These are phyloP conservation scores for Lentinus tigrinus DNA, from an alignment of 768 basidiomycete species.

Conservation along the genomic window DNA sequence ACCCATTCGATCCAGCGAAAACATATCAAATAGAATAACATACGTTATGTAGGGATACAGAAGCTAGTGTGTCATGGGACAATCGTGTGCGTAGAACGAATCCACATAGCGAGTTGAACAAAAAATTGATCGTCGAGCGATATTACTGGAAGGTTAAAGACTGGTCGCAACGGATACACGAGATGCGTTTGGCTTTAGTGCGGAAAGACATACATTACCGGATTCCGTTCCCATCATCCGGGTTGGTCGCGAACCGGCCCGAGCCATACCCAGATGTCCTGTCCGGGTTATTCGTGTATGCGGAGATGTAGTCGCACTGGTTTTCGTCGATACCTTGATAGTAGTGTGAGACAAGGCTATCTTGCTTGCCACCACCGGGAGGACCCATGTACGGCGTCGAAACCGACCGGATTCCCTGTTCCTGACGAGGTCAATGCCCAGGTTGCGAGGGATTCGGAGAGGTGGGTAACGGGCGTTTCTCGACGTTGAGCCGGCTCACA, in stretches of 20 bases:
- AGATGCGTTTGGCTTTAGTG: not conserved
- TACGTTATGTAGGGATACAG: not conserved
- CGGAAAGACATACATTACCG: not conserved
- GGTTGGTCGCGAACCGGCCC: conserved; percentile 47
- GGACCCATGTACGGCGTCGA: not conserved
- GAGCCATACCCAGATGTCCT: conserved; percentile 36
- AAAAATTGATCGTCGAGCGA: too few relatives aligned
- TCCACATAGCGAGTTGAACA: too few relatives aligned
- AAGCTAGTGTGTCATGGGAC: not conserved
- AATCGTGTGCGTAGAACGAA: too few relatives aligned
- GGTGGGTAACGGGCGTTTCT: conserved; percentile 48
- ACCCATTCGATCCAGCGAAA: too few relatives aligned
- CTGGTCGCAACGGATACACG: not conserved
- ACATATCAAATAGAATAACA: not conserved
- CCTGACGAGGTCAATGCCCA: not conserved
- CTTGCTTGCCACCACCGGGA: too few relatives aligned
- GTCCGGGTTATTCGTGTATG: conserved; percentile 37
- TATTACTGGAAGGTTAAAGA: too few relatives aligned
- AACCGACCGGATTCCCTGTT: not conserved
- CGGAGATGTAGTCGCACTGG: conserved; percentile 55
- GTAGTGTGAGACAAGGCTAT: conserved; percentile 9
- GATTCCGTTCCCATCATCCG: conserved; percentile 31
- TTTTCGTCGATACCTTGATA: conserved; percentile 42
- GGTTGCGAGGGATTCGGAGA: conserved; percentile 38
- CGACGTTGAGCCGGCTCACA: conserved; percentile 45